Base-by-base conservation (phyloP, 2,329 filamentous ascomycete species). In the Paraphoma sp. region DNA sequence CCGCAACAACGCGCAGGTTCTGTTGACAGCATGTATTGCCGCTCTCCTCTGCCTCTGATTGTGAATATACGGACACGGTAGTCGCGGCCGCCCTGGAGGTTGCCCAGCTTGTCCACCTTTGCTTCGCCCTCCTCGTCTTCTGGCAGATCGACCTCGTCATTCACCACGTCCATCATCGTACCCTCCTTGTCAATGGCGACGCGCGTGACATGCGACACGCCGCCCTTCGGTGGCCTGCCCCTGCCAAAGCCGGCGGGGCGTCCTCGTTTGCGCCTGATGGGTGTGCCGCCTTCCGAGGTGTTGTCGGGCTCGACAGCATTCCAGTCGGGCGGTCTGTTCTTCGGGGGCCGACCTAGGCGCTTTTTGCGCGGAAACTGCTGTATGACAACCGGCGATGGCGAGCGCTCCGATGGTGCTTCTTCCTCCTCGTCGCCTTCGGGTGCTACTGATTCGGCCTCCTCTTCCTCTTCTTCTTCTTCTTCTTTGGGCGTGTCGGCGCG, bases 11-110 rank as follows among this genome's bases (percentile, higher is more conserved):
- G 90, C 23, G 95, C 95, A 5, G 95, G 96, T 74, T 99, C 95
- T 4, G 95, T 99, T 3, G 95, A 98, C 78, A 99, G 81, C 95
- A 99, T 99, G 86, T 99, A 99, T 10, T 96, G 87, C 53, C 93
- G 84, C 48, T 94, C 86, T 38, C 90, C 93, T 63, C 93, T 87
- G 52, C 92, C 93, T 16, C 87, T 84, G 62, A 99, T 90, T 7
- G 90, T 97, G 76, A 99, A 99, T 1, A 94, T 97, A 58, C 95
- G 90, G 72, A 96, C 97, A 29, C 95, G 89, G 76, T 99, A 99
- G 71, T 98, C 92, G 67, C 95, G 87, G 4, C 89, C 93, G 29
- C 87, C 95, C 60, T 88, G 84, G 3, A 99, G 84, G 69, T 91
- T 87, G 30, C 95, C 95, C 67, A 90, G 78, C 80, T 94, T 94